Evolutionary conservation across 805 yeast genomes (phyloP), one percentile per base, ranked within the genome.

Genomic region (Yueomyces sp.): DNA sequence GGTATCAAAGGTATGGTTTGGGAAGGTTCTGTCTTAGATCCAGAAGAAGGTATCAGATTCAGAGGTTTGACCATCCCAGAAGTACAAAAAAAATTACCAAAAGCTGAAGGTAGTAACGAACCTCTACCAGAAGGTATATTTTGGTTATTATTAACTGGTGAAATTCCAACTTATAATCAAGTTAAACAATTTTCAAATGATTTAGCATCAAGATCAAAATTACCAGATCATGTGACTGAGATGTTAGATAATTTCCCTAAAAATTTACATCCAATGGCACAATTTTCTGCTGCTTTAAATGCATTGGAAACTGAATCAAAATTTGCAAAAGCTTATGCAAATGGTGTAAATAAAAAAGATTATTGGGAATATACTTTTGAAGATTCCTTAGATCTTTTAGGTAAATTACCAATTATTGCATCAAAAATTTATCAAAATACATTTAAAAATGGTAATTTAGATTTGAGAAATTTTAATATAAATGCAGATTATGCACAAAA

Each of bases 11-110:
- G 85, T 54, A 70, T 84, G 49, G 87, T 83, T 43, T 83, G 92
- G 92, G 94, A 83, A 72, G 90, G 90, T 52, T 81, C 90, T 41
- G 90, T 82, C 32, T 68, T 83, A 56, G 94, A 83, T 62, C 82
- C 94, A 47, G 76, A 76, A 51, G 92, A 83, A 65, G 94, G 94
- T 65, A 84, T 83, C 60, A 76, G 87, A 63, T 83, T 83, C 74
- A 80, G 90, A 66, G 90, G 90, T 54, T 71, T 73, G 62, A 82
- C 92, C 51, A 84, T 83, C 55, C 88, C 88, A 50, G 88, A 83
- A 52, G 72, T 81, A 60, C 84, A 77, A 63, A 70, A 70, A 55
- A 76, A 74, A 63, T 72, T 83, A 50, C 94, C 94, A 69, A 78
- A 79, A 69, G 83, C 77, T 42, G 77, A 76, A 52, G 81, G 77